Evolutionary conservation across 108 stramenopile genomes (phyloP), one percentile per base, ranked within the genome.

Genomic region (Nitzschia putrida): DNA sequence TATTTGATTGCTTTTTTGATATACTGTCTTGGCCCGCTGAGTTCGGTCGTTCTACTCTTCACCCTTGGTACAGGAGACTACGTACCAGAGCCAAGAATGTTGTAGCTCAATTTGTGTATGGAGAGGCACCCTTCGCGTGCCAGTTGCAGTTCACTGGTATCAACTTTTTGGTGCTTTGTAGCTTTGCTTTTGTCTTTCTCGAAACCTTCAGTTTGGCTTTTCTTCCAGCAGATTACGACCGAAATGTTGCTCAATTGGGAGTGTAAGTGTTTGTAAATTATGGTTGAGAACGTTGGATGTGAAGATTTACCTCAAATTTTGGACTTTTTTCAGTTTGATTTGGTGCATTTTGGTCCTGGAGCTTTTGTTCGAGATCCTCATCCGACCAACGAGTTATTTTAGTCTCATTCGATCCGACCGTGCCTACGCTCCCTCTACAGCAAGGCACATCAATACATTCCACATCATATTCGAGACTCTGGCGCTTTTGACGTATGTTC

Each of bases 131-230:
- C 8, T 94, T 88, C 71, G 74, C 78, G 11, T 78, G 78, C 21
- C 64, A 66, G 20, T 29, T 85, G 25, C 79, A 81, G 13, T 61
- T 84, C n/a, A 91, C 92, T 5, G 82, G 68, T 83, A 52, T 94
- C 57, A 94, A 94, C 59, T 43, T 88, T 47, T 44, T 94, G 43
- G 93, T 94, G 8, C 6, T 88, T 3, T 91, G 93, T 75, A 82
- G 80, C 41, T 68, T 85, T 21, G 72, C 77, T 76, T 90, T 82
- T 58, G 68, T 88, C 57, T 91, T 84, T 45, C 60, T 90, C 23
- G 88, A 94, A 68, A 75, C 80, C 34, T 25, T 78, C n/a, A 69
- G 85, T 39, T 70, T 91, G 74, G 88, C 79, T 0, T 90, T 86
- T 53, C 71, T 87, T n/a, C 77, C 84, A 16, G 67, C 80, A 24